These are phyloP conservation scores for Dendrocalamus sinicus DNA, from an alignment of 176 grass and related monocot species.

Conservation along the genomic window DNA sequence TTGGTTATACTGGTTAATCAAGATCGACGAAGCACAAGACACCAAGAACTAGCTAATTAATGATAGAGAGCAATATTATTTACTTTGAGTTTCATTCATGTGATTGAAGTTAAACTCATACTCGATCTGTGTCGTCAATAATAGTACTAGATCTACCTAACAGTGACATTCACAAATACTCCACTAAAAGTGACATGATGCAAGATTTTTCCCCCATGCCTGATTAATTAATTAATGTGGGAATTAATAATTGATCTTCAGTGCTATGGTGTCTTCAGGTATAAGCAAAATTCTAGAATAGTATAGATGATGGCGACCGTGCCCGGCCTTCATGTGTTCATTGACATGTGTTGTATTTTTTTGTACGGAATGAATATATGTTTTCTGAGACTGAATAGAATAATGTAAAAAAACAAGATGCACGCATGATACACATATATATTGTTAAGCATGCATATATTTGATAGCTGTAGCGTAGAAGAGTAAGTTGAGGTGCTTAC, in stretches of 20 bases:
- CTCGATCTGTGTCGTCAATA: not conserved
- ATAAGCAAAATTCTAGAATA: constrained; percentile 31
- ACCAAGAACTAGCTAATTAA: not conserved
- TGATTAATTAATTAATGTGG: not conserved
- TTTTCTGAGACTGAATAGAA: not conserved
- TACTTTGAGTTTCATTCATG: not conserved
- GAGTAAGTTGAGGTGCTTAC: constrained; percentile 52
- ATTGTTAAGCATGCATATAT: not conserved
- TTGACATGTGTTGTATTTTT: not conserved
- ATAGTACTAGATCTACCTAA: not conserved
- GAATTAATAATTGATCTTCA: not conserved
- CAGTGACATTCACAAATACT: constrained; percentile 11
- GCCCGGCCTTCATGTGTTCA: not conserved
- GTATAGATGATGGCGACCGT: constrained; percentile 35
- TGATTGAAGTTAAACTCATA: not conserved
- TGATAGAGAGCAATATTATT: not conserved
- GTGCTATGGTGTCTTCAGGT: constrained; percentile 50
- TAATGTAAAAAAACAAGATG: not conserved
- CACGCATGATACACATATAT: not conserved
- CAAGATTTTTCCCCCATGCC: not conserved
- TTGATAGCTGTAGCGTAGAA: not conserved
- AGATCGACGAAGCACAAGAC: not conserved
- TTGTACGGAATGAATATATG: not conserved
- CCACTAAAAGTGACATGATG: not conserved
- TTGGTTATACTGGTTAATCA: not conserved